Conservation (phyloP, 257 asterid genomes). For the Nyctanthes arbortristis region DNA sequence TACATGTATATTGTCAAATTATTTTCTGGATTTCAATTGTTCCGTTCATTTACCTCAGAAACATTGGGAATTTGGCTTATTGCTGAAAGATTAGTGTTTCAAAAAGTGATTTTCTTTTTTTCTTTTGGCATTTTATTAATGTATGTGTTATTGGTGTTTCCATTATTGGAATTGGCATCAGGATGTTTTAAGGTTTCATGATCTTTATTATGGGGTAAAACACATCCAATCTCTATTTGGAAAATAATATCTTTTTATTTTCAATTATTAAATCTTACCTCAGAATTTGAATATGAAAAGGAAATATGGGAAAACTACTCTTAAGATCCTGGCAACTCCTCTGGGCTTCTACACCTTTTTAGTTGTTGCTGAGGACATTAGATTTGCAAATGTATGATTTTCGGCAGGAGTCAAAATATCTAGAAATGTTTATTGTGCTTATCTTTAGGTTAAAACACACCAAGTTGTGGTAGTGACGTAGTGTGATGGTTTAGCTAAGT, state of each 20-base stretch:
- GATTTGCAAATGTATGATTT: background rate
- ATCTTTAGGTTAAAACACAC: background rate
- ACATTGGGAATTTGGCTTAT: no score
- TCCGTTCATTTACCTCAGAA: no score
- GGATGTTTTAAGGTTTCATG: background rate
- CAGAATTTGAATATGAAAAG: background rate
- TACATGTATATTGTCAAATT: slow-evolving; percentile 1
- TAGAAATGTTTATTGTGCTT: background rate
- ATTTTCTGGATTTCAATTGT: no score
- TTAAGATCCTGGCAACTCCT: background rate
- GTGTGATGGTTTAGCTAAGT: background rate
- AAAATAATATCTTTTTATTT: background rate
- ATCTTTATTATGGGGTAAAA: background rate
- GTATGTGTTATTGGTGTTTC: background rate
- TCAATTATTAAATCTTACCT: background rate
- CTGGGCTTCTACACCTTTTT: background rate
- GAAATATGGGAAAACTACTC: background rate
- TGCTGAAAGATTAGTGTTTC: background rate
- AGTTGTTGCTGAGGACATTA: background rate
- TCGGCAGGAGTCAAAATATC: background rate
- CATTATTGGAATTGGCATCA: background rate
- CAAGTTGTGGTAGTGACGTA: background rate
- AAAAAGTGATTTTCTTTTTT: background rate
- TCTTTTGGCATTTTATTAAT: background rate
- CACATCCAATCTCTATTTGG: background rate